Evolutionary conservation across 495 filamentous ascomycete genomes (phyloP), one percentile per base, ranked within the genome.

Genomic region (Beverwykella pulmonaria): DNA sequence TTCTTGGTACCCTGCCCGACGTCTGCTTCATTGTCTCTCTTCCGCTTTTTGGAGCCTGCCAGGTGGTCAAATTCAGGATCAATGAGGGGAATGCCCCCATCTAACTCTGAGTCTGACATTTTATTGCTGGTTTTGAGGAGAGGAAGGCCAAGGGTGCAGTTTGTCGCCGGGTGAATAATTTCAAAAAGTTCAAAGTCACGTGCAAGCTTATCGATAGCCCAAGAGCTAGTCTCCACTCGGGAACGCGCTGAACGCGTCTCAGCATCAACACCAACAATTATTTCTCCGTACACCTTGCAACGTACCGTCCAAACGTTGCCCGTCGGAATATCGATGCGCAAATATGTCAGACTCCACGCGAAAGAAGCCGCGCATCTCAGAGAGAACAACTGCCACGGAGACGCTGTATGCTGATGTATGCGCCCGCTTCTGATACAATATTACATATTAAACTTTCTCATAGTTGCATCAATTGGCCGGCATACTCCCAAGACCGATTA

Each of bases 381-480:
- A 71, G 32, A 72, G 53, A 47, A 52, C 70, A 29, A 67, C 70
- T 27, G n/a, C 49, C 54, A 61, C 55, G 19, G 71, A 63, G 50
- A 79, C 79, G 22, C 70, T 77, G 50, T 75, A 76, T 44, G 62
- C 68, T 34, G 70, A 74, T 65, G 77, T 78, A 46, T 62, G 75
- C 58, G 12, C 49, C 14, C 27, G 36, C 23, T 32, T 29, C 23
- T 4, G 15, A 9, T 36, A 34, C 15, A 19, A 25, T 30, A 6
- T 17, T 27, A 53, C 22, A 32, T 12, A 22, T 62, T n/a, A 44
- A 53, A 47, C 57, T 15, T 23, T 25, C 47, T 55, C 53, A 20
- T 61, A 77, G 72, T 69, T 79, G 20, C 75, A 64, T 52, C 73
- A 76, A 44, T 58, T 81, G 41, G 76, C 77, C 0, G 66, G 69